These are phyloP conservation scores for Alternaria postmessia DNA, from an alignment of 2,329 filamentous ascomycete species.

Conservation along the genomic window DNA sequence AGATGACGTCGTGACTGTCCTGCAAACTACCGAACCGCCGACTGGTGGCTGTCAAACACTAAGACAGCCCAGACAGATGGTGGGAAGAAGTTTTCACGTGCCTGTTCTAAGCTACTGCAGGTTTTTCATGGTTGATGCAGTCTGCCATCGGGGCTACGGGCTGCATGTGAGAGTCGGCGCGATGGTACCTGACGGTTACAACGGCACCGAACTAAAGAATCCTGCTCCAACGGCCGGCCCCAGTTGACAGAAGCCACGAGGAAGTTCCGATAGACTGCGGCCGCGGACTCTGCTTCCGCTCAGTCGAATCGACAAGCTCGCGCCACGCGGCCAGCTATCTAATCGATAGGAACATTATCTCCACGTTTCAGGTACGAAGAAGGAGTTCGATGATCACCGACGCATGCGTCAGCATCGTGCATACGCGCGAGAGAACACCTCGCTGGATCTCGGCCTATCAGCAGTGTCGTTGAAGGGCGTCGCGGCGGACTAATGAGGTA, in stretches of 20 bases:
- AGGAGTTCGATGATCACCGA: constrained; percentile 6
- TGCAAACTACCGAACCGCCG: constrained; percentile 2
- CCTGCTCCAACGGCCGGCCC: constrained; percentile 5
- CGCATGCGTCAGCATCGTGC: constrained; percentile 12
- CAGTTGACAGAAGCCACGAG: constrained; percentile 3
- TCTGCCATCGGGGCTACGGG: constrained; percentile 1
- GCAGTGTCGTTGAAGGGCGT: not conserved
- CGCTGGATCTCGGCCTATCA: not conserved
- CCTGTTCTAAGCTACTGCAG: constrained; percentile 7
- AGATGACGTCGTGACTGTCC: constrained; percentile 3
- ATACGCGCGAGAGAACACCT: constrained; percentile 9
- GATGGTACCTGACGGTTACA: constrained; percentile 7
- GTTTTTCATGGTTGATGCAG: constrained; percentile 8
- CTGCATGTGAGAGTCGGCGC: constrained; percentile 3
- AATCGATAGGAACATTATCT: constrained; percentile 32
- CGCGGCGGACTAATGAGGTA: not conserved
- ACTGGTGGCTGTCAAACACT: constrained; percentile 4
- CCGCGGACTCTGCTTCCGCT: not conserved
- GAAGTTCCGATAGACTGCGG: constrained; percentile 2
- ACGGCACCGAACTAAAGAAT: constrained; percentile 2
- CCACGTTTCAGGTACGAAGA: constrained; percentile 17
- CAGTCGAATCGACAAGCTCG: constrained; percentile 4
- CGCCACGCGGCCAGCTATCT: constrained; percentile 29
- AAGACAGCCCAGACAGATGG: constrained; percentile 8
- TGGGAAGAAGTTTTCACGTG: constrained; percentile 9